phyloP scores from a whole-genome alignment of 257 asterid genomes.

The Capsicum pubescens region DNA sequence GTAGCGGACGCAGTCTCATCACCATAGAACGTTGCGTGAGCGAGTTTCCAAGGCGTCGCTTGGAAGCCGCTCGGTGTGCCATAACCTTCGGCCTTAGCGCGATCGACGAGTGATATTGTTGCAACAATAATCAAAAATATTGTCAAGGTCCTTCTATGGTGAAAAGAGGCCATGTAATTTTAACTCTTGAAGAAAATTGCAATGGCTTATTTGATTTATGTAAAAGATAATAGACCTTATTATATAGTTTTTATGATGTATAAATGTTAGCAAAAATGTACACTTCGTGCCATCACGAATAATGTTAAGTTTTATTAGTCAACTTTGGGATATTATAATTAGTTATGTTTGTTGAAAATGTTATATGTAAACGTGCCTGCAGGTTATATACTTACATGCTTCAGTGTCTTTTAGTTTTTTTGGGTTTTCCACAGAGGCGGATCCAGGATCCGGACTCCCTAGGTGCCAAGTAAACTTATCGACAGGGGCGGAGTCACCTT shows the following conservation, averaged over 20 bases:
- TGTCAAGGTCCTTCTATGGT: conserved; percentile 42
- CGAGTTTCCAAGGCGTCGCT: conserved; percentile 53
- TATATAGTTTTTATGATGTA: conserved; percentile 30
- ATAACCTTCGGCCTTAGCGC: conserved; percentile 44
- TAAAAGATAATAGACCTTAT: conserved; percentile 29
- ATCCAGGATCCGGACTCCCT: no score
- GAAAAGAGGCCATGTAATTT: conserved; percentile 48
- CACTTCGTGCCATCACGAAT: conserved; percentile 50
- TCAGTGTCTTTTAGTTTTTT: no score
- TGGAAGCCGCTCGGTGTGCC: conserved; percentile 38
- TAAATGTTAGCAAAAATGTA: neutral
- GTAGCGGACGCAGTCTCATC: conserved; percentile 65
- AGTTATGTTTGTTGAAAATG: neutral
- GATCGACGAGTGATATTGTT: conserved; percentile 32
- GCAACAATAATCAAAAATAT: conserved; percentile 40
- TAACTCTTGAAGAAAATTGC: neutral
- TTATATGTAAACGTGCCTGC: conserved; percentile 30
- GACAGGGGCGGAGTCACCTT: no score
- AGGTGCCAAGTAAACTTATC: no score
- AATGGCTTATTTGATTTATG: conserved; percentile 35
- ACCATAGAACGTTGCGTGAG: conserved; percentile 76
- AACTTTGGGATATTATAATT: neutral
- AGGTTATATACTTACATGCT: conserved; percentile 1
- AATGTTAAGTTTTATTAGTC: neutral
- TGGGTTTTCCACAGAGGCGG: no score